Conservation (phyloP, 2,329 filamentous ascomycete species). For the Pyrenophora graminea region DNA sequence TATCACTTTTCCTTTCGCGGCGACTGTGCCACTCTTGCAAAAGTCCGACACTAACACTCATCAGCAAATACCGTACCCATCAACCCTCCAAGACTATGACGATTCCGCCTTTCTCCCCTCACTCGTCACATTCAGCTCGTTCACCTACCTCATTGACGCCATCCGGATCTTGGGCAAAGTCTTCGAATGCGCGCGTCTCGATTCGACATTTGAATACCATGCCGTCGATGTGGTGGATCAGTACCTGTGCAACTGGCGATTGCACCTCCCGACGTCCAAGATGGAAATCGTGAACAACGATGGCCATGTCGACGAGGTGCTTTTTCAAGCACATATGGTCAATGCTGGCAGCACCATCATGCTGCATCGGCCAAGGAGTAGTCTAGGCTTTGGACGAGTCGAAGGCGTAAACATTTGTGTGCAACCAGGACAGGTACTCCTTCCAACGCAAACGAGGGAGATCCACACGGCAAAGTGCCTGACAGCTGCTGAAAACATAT, state of each 20-base stretch:
- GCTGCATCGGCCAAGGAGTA: constrained; percentile 51
- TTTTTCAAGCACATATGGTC: constrained; percentile 90
- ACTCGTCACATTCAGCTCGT: constrained; percentile 76
- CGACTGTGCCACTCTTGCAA: background rate
- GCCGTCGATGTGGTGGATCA: constrained; percentile 61
- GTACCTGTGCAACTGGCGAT: constrained; percentile 73
- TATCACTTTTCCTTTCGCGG: background rate
- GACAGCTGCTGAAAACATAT: constrained; percentile 76
- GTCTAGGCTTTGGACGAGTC: constrained; percentile 43
- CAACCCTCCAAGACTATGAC: constrained; percentile 74
- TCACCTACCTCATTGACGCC: constrained; percentile 81
- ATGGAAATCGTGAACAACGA: constrained; percentile 70
- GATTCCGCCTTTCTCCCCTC: constrained; percentile 73
- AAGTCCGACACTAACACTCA: constrained; percentile 3
- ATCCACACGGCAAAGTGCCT: constrained; percentile 80
- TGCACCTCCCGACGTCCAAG: constrained; percentile 76
- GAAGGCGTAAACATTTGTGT: constrained; percentile 65
- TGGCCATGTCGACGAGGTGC: constrained; percentile 75
- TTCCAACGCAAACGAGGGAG: constrained; percentile 59
- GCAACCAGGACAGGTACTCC: constrained; percentile 55
- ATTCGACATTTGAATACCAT: constrained; percentile 48
- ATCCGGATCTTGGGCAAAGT: constrained; percentile 78
- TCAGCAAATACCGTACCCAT: constrained; percentile 43
- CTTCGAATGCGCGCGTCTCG: constrained; percentile 56
- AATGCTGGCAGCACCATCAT: constrained; percentile 47